These are phyloP conservation scores for Sphagnum contortum DNA, from an alignment of 225 moss, liverwort and hornwort species.

Conservation along the genomic window DNA sequence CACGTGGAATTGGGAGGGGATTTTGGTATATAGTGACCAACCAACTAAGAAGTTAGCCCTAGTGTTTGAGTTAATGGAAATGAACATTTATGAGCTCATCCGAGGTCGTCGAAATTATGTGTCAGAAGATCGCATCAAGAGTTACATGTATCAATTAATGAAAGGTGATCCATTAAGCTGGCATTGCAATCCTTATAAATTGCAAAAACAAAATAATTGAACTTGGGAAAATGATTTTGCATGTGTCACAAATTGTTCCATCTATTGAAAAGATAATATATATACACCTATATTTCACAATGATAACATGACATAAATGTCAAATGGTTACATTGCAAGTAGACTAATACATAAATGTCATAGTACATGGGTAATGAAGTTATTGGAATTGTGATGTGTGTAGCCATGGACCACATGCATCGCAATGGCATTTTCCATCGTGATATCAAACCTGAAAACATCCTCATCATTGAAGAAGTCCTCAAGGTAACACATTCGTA, in stretches of 20 bases:
- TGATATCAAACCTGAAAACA: slow-evolving; percentile 95
- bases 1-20: not conserved
- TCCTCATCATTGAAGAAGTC: slow-evolving; percentile 89
- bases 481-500: slow-evolving; percentile 46
- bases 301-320: not conserved
- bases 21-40: slow-evolving; percentile 48
- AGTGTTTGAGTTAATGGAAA: slow-evolving; percentile 95
- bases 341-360: too few species aligned
- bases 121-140: slow-evolving; percentile 80
- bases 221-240: not conserved
- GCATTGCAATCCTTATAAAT: not conserved
- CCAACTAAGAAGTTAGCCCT: slow-evolving; percentile 87
- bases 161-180: slow-evolving; percentile 41
- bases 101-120: slow-evolving; percentile 85
- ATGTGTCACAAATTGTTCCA: too few species aligned
- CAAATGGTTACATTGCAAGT: too few species aligned
- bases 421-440: slow-evolving; percentile 96
- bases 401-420: slow-evolving; percentile 99
- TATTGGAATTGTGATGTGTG: not conserved
- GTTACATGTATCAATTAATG: slow-evolving; percentile 97
- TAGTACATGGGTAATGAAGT: not conserved
- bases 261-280: too few species aligned
- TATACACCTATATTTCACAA: too few species aligned
- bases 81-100: slow-evolving; percentile 99
- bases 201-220: too few species aligned